These are phyloP conservation scores for Globisporangium nodosum DNA, from an alignment of 352 stramenopile genomes.

Conservation along the genomic window DNA sequence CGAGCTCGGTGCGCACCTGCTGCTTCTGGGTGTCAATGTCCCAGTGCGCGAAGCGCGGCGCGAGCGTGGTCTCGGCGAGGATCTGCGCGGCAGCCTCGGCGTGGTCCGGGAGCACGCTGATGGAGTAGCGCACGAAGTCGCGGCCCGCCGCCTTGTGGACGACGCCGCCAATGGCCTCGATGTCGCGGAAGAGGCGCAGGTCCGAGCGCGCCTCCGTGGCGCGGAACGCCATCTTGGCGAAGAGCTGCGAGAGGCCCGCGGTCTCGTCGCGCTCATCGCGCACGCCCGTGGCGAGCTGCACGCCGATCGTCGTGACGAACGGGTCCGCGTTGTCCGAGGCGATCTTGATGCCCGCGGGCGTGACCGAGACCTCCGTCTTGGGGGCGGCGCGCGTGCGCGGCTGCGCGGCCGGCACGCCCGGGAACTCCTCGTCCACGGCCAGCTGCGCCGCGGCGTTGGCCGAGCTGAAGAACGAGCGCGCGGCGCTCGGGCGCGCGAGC, in stretches of 20 bases:
- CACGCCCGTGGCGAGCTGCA: conserved; percentile 56
- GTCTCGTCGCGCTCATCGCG: conserved; percentile 67
- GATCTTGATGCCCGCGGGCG: conserved; percentile 50
- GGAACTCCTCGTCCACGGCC: conserved; percentile 60
- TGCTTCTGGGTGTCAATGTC: conserved; percentile 73
- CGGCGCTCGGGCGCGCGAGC: conserved; percentile 14
- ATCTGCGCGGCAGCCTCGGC: conserved; percentile 62
- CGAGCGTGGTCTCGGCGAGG: conserved; percentile 72
- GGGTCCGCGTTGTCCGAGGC: conserved; percentile 45
- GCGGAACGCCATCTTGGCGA: conserved; percentile 82
- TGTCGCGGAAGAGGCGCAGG: conserved; percentile 75
- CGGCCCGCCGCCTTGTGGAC: conserved; percentile 52
- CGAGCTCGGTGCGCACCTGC: conserved; percentile 49
- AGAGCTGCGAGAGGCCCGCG: conserved; percentile 71
- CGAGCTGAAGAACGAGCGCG: conserved; percentile 63
- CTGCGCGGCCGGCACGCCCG: conserved; percentile 31
- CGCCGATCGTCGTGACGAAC: conserved; percentile 50
- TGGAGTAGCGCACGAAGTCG: conserved; percentile 75
- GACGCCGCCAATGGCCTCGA: conserved; percentile 73
- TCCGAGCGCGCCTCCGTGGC: conserved; percentile 67
- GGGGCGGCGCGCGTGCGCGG: conserved; percentile 29
- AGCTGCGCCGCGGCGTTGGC: conserved; percentile 52
- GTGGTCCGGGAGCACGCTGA: conserved; percentile 70
- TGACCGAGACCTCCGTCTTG: conserved; percentile 27
- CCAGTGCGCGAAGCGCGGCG: conserved; percentile 72